Conservation (phyloP, 2,329 filamentous ascomycete species). For the Raffaelea deltoideospora region DNA sequence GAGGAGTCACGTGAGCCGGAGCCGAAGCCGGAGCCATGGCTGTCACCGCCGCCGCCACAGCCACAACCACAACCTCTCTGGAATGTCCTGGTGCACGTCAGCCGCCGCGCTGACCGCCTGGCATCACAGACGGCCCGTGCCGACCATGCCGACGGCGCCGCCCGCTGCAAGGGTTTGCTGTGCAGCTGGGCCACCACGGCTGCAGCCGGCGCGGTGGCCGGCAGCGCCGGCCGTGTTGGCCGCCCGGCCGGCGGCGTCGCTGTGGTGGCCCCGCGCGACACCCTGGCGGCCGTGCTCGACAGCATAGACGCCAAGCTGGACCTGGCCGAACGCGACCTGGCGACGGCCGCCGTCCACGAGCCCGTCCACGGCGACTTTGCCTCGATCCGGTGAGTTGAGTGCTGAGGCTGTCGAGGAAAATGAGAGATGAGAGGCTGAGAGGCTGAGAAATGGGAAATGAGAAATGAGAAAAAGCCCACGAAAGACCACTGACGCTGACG, state of each 20-base stretch:
- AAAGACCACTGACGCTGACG: neutral
- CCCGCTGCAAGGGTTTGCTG: slow-evolving; percentile 57
- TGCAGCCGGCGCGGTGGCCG: too few relatives aligned
- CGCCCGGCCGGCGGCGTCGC: slow-evolving; percentile 16
- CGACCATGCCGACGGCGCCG: slow-evolving; percentile 85
- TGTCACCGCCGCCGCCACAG: too few relatives aligned
- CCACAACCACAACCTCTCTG: too few relatives aligned
- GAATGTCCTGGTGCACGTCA: slow-evolving; percentile 29
- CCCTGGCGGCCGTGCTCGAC: slow-evolving; percentile 43
- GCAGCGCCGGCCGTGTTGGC: too few relatives aligned
- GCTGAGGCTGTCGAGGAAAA: too few relatives aligned
- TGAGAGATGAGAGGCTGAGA: neutral
- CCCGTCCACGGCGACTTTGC: slow-evolving; percentile 59
- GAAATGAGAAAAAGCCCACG: neutral
- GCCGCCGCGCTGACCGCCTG: slow-evolving; percentile 35
- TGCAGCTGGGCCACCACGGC: slow-evolving; percentile 35
- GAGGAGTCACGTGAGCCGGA: neutral
- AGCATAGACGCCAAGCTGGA: slow-evolving; percentile 50
- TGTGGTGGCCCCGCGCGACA: slow-evolving; percentile 24
- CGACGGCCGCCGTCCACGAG: slow-evolving; percentile 47
- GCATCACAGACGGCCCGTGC: slow-evolving; percentile 64
- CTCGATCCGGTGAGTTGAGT: slow-evolving; percentile 39
- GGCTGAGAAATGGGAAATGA: neutral
- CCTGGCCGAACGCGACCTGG: slow-evolving; percentile 49
- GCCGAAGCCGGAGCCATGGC: neutral